phyloP scores from a whole-genome alignment of 1,139 yeast species.

The Yamadazyma taylorii region DNA sequence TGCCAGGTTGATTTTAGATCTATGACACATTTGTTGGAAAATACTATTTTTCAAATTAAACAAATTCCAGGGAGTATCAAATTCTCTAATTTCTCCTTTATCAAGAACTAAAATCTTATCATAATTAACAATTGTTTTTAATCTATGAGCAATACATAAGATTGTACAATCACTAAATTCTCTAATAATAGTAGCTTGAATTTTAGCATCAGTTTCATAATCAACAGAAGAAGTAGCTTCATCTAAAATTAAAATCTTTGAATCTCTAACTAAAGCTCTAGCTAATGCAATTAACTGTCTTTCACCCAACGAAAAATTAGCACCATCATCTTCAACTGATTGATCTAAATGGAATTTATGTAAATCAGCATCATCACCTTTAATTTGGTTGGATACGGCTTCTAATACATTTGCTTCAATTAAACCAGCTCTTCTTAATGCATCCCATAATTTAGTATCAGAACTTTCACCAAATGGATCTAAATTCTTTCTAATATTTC shows the following conservation, averaged over 20 bases:
- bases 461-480: slow-evolving; percentile 60
- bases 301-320: slow-evolving; percentile 42
- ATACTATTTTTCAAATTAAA: slow-evolving; percentile 34
- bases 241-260: slow-evolving; percentile 39
- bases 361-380: slow-evolving; percentile 53
- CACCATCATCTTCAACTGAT: slow-evolving; percentile 40
- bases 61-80: slow-evolving; percentile 47
- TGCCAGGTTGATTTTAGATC: slow-evolving; percentile 31
- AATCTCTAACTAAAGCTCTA: slow-evolving; percentile 39
- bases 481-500: slow-evolving; percentile 62
- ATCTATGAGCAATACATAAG: slow-evolving; percentile 43
- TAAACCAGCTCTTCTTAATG: slow-evolving; percentile 62
- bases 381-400: slow-evolving; percentile 37
- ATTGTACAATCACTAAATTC: slow-evolving; percentile 41
- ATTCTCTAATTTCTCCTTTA: slow-evolving; percentile 59
- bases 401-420: slow-evolving; percentile 36
- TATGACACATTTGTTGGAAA: slow-evolving; percentile 41
- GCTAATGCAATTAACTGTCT: slow-evolving; percentile 44
- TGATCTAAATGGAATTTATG: slow-evolving; percentile 36
- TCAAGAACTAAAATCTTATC: slow-evolving; percentile 40
- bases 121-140: slow-evolving; percentile 39
- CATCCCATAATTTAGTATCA: slow-evolving; percentile 56
- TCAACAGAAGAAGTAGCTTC: slow-evolving; percentile 47
- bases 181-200: slow-evolving; percentile 33
- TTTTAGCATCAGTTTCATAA: slow-evolving; percentile 43